phyloP scores from a whole-genome alignment of 2,329 filamentous ascomycete genomes.

The Parasarocladium wereldwijsianum region DNA sequence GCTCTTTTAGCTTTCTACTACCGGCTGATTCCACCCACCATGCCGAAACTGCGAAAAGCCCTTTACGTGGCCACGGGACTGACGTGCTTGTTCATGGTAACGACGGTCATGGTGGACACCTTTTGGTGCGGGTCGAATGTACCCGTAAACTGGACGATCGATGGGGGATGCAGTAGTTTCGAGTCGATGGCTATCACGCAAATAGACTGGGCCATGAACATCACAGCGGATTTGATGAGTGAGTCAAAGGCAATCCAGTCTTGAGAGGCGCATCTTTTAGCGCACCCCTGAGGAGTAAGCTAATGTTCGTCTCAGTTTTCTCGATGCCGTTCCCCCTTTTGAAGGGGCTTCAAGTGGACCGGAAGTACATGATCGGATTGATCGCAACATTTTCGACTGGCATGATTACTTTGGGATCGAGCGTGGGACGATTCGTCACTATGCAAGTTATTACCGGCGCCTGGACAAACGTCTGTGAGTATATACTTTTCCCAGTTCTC shows the following conservation, averaged over 20 bases:
- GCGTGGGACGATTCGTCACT: constrained; percentile 9
- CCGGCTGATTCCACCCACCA: constrained; percentile 12
- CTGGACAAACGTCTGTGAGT: constrained; percentile 11
- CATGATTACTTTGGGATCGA: constrained; percentile 9
- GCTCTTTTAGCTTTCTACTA: constrained; percentile 15
- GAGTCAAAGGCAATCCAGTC: neutral
- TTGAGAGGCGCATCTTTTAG: neutral
- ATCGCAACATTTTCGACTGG: constrained; percentile 8
- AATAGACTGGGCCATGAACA: constrained; percentile 15
- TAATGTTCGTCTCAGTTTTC: constrained; percentile 7
- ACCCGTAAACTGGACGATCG: constrained; percentile 12
- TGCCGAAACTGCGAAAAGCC: constrained; percentile 11
- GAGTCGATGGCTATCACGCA: constrained; percentile 13
- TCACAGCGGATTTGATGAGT: constrained; percentile 9
- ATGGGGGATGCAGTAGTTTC: constrained; percentile 12
- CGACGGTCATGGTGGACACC: constrained; percentile 13
- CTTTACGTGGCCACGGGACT: constrained; percentile 10
- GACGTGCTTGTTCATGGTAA: constrained; percentile 11
- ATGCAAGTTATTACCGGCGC: constrained; percentile 8
- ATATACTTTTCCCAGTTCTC: neutral
- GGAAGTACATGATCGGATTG: constrained; percentile 8
- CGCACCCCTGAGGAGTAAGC: neutral
- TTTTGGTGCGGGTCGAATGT: constrained; percentile 16
- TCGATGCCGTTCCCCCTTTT: constrained; percentile 9
- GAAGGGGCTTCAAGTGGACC: constrained; percentile 7